Conservation (phyloP, 805 yeast species). For the Blastobotrys parvus region DNA sequence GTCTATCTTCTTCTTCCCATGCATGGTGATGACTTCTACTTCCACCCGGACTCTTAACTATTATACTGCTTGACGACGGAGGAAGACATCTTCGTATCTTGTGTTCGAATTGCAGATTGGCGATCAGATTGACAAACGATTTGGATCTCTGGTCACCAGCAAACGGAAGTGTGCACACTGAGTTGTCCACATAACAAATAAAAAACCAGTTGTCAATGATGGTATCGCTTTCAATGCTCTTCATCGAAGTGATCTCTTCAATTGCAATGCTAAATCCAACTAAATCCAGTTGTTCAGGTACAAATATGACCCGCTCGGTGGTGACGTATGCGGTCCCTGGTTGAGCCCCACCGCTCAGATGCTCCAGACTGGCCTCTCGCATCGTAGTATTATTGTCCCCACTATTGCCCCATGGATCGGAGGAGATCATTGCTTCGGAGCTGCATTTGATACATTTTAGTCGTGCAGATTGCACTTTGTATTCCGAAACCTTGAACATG, state of each 20-base stretch:
- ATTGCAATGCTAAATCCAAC: conserved; percentile 16
- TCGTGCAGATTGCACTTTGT: conserved; percentile 10
- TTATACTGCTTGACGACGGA: conserved; percentile 9
- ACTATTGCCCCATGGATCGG: background rate
- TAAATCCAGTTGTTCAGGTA: conserved; percentile 10
- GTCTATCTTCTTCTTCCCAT: conserved; percentile 13
- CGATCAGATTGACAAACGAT: conserved; percentile 21
- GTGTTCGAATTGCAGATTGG: conserved; percentile 27
- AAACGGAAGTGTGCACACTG: conserved; percentile 23
- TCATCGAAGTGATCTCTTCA: conserved; percentile 14
- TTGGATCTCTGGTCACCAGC: conserved; percentile 19
- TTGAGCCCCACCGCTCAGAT: conserved; percentile 11
- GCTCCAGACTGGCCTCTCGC: conserved; percentile 9
- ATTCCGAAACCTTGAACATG: conserved; percentile 8
- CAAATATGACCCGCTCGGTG: conserved; percentile 20
- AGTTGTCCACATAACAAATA: conserved; percentile 15
- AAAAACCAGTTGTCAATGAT: conserved; percentile 11
- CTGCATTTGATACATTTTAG: conserved; percentile 8
- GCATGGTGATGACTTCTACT: background rate
- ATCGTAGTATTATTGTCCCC: background rate
- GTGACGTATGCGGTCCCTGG: conserved; percentile 18
- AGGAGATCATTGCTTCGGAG: background rate
- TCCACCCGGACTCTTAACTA: background rate
- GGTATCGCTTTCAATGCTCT: conserved; percentile 6
- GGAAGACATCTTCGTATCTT: conserved; percentile 24